A percentile compares a stretch with the other conserved stretches of the same genome.
Evolutionary conservation across 495 filamentous ascomycete species (phyloP).

Genomic region (Penicillium cataractarum): DNA sequence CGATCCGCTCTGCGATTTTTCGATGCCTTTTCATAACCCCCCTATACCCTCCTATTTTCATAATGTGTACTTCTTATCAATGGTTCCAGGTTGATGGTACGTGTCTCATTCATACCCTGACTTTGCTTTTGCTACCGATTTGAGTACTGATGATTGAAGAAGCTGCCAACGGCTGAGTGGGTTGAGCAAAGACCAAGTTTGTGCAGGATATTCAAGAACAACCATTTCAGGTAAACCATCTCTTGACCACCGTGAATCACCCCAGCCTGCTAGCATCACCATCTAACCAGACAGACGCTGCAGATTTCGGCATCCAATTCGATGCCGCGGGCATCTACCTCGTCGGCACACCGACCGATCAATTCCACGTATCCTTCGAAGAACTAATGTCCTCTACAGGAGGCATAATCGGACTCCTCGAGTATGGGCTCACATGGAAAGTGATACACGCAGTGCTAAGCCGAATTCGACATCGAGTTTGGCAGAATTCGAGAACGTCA

Average conservation of each 20-base stretch:
- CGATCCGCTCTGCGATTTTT: not conserved
- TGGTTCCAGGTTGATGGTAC: not conserved
- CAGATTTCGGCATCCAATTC: constrained; percentile 29
- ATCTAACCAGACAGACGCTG: not conserved
- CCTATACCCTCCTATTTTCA: not conserved
- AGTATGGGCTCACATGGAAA: constrained; percentile 26
- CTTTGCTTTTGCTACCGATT: not conserved
- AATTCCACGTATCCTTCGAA: constrained; percentile 31
- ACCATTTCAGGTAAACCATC: not conserved
- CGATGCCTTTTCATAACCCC: not conserved
- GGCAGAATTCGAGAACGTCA: constrained; percentile 11
- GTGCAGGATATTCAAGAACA: not conserved
- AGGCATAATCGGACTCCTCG: constrained; percentile 28
- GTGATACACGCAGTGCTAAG: constrained; percentile 14
- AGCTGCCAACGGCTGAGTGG: not conserved
- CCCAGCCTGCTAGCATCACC: not conserved
- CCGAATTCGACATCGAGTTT: constrained; percentile 21
- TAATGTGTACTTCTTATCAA: not conserved
- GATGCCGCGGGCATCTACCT: constrained; percentile 29
- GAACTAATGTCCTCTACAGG: constrained; percentile 25
- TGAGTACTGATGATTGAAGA: not conserved
- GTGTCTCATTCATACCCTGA: not conserved
- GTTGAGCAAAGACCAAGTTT: not conserved
- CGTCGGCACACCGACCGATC: constrained; percentile 24
- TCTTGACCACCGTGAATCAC: not conserved